Conservation (phyloP, 768 basidiomycete genomes). For the Boletus rubroflammeus region DNA sequence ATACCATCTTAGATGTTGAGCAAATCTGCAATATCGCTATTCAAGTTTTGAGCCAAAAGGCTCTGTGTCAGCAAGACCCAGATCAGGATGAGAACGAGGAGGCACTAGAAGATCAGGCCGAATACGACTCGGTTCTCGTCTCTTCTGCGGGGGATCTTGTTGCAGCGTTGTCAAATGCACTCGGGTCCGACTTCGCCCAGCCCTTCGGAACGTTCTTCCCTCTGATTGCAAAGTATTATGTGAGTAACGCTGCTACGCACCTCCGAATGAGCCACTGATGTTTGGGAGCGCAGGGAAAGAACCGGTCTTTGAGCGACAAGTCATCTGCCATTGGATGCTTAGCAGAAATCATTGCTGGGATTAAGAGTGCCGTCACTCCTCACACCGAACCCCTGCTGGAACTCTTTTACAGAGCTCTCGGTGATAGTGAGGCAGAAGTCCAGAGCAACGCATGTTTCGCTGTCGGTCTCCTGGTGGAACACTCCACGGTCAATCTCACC, state of each 20-base stretch:
- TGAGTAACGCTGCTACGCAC: conserved; percentile 38
- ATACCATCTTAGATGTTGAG: conserved; percentile 55
- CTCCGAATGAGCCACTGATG: background rate
- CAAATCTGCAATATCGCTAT: conserved; percentile 75
- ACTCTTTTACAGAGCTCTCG: conserved; percentile 78
- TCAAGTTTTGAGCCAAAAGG: conserved; percentile 90
- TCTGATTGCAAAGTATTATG: conserved; percentile 88
- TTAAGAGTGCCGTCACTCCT: conserved; percentile 82
- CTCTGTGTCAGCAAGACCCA: conserved; percentile 93
- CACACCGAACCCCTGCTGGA: conserved; percentile 79
- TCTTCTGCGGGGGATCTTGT: conserved; percentile 94
- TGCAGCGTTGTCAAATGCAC: conserved; percentile 76
- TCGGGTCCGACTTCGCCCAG: conserved; percentile 80
- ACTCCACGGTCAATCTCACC: conserved; percentile 77
- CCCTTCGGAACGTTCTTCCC: conserved; percentile 88
- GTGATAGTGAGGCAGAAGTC: conserved; percentile 87
- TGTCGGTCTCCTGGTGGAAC: conserved; percentile 84
- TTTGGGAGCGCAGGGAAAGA: conserved; percentile 58
- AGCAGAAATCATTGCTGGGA: conserved; percentile 91
- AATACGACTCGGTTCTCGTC: conserved; percentile 95
- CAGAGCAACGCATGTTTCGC: conserved; percentile 97
- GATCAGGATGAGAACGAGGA: conserved; percentile 88
- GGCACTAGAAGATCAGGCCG: conserved; percentile 85
- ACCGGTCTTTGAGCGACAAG: conserved; percentile 83
- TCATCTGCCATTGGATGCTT: conserved; percentile 91